phyloP scores from a whole-genome alignment of 176 grass and related monocot genomes.

The Poa pratensis region DNA sequence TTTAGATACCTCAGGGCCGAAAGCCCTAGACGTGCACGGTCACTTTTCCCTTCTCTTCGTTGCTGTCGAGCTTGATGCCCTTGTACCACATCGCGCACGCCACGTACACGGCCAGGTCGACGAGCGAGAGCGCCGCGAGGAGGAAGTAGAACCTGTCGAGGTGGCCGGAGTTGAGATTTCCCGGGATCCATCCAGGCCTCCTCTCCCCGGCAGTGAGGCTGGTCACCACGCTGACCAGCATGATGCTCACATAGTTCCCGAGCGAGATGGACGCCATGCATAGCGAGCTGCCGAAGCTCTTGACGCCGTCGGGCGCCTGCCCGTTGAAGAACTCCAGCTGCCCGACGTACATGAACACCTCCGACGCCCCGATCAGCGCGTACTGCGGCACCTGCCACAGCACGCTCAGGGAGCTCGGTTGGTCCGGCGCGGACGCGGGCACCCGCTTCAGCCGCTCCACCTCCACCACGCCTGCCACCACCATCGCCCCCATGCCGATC shows the following conservation, averaged over 20 bases:
- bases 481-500: conserved; percentile 48
- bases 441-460: conserved; percentile 43
- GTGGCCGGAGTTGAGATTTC: conserved; percentile 57
- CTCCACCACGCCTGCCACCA: conserved; percentile 49
- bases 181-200: conserved; percentile 51
- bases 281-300: conserved; percentile 64
- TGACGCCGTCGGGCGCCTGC: conserved; percentile 58
- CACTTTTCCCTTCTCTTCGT: neutral
- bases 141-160: conserved; percentile 67
- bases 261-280: conserved; percentile 81
- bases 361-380: conserved; percentile 49
- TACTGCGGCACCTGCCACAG: conserved; percentile 71
- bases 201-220: conserved; percentile 13
- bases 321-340: conserved; percentile 69
- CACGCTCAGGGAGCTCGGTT: conserved; percentile 51
- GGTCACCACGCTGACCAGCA: conserved; percentile 39
- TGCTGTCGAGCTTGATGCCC: conserved; percentile 36
- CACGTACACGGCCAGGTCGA: conserved; percentile 46
- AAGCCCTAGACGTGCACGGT: neutral
- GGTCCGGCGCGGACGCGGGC: neutral
- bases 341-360: conserved; percentile 70
- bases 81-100: conserved; percentile 49
- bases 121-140: conserved; percentile 32
- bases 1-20: neutral
- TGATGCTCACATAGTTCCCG: conserved; percentile 65